Evolutionary conservation across 1,139 yeast species (phyloP), one percentile per base, ranked within the genome.

Genomic region (Pichia sp.): DNA sequence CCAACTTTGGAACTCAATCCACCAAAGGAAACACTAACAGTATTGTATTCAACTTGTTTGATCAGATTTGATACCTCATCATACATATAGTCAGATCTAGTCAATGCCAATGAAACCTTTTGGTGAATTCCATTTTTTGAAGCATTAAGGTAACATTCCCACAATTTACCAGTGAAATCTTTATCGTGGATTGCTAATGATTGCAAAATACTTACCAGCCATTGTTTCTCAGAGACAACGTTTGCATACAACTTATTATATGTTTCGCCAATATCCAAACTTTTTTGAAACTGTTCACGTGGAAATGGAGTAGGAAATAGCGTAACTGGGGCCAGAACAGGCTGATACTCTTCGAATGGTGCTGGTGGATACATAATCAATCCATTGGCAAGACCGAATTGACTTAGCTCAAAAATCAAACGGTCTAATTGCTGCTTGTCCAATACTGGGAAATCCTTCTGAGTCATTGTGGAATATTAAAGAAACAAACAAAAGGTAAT

Each of bases 21-120:
- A 27, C 95, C 97, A 69, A 92, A 92, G 1, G 97, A 88, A 2
- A 92, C 95, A 56, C 96, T 84, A 3, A 92, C 90, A 1, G 98
- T 88, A 64, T 92, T 92, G 68, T 90, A 92, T 61, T 92, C 99
- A 44, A 92, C 90, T 64, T 94, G 98, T 60, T 90, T 90, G 58
- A 92, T 82, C 32, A 65, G 64, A 27, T 65, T 66, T 26, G 64
- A 52, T 3, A 49, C 38, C 31, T 68, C 63, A 55, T 87, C 85
- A 38, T 86, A 71, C 80, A 92, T 80, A 57, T 90, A 92, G 59
- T 92, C 98, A 0, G 95, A 84, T 61, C 99, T 75, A 62, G 90
- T 90, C 28, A 92, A 65, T 1, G 97, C 97, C 43, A 90, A 70
- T 0, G 90, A 77, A 39, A 86, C 67, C 1, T 80, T 76, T 62